A percentile compares a stretch with the other conserved stretches of the same genome.
Conservation (phyloP, 177 flowering plant species). For the Vitis hybrid region DNA sequence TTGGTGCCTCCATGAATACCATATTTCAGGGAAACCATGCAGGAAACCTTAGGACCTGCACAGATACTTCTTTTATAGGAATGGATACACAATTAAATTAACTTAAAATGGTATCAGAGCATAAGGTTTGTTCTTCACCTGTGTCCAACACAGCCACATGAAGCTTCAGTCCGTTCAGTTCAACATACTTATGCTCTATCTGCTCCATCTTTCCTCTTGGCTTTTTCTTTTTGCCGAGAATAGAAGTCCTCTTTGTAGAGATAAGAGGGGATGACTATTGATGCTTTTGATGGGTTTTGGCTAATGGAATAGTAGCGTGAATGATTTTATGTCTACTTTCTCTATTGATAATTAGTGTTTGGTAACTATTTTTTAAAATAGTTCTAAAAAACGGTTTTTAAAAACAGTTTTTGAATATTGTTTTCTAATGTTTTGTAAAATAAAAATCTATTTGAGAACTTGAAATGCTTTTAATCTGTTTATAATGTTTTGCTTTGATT, state of each 20-base stretch:
- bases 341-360: no score
- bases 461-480: no score
- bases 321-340: neutral
- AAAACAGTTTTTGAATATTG: no score
- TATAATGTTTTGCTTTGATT: no score
- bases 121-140: conserved; percentile 10
- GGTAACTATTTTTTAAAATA: no score
- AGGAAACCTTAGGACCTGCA: conserved; percentile 44
- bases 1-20: conserved; percentile 65
- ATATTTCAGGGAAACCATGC: conserved; percentile 62
- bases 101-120: neutral
- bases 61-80: neutral
- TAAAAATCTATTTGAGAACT: no score
- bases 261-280: neutral
- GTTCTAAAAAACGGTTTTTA: no score
- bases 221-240: neutral
- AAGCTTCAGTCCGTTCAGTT: conserved; percentile 32
- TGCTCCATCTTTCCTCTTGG: conserved; percentile 19
- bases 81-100: no score
- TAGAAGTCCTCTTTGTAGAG: neutral
- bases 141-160: conserved; percentile 34
- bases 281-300: no score
- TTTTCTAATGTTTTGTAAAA: no score
- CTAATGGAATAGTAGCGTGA: neutral
- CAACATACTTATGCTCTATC: conserved; percentile 29